Evolutionary conservation across 2,329 filamentous ascomycete genomes (phyloP).

Genomic region (Neurospora sp.): DNA sequence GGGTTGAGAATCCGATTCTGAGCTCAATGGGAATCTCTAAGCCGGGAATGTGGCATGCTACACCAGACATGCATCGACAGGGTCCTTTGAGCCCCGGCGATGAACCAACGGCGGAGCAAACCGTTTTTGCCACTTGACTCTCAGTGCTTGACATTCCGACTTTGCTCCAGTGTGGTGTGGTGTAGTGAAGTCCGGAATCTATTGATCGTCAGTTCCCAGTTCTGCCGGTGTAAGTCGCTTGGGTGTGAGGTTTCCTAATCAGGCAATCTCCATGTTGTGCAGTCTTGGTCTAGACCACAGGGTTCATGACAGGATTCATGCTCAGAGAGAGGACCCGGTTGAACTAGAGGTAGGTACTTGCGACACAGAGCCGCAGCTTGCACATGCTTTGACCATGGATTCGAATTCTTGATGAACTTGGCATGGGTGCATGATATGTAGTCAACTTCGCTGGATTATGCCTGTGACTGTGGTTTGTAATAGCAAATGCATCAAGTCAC

Average conservation of each 20-base stretch:
- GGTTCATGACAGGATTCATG: background rate
- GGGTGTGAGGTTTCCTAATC: background rate
- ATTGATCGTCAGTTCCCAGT: background rate
- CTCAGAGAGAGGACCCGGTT: background rate
- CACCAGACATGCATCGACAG: background rate
- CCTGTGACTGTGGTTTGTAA: background rate
- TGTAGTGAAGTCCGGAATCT: background rate
- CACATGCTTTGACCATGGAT: background rate
- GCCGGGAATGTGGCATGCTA: background rate
- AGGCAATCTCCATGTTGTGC: background rate
- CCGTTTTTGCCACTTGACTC: background rate
- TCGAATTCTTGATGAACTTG: background rate
- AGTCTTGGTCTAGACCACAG: background rate
- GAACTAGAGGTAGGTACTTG: background rate
- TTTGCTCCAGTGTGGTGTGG: background rate
- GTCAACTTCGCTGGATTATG: background rate
- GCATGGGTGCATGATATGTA: background rate
- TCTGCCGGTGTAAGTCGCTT: background rate
- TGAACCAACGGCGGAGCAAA: background rate
- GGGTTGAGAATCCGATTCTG: background rate
- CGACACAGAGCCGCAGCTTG: background rate
- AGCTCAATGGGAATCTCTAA: background rate
- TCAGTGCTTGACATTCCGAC: background rate
- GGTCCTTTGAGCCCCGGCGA: background rate
- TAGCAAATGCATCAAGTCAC: background rate